A percentile compares a stretch with the other conserved stretches of the same genome.
These are phyloP conservation scores for Immersiporthe knoxdaviesiana DNA, from an alignment of 2,329 filamentous ascomycete species.

Conservation along the genomic window DNA sequence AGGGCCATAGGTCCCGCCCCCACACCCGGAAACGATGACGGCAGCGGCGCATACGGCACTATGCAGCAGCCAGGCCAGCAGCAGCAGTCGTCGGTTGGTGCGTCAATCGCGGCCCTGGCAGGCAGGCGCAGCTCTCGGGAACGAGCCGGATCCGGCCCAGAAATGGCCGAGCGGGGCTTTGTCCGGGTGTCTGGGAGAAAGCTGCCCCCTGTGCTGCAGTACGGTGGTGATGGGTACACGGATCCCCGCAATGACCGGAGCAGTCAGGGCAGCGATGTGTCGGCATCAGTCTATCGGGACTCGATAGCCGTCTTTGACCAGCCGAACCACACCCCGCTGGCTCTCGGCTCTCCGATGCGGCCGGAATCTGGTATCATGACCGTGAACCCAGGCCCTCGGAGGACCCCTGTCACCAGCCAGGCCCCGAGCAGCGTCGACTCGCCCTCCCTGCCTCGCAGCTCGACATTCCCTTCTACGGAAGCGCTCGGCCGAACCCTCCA, in stretches of 20 bases:
- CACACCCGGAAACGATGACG: constrained; percentile 27
- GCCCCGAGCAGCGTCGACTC: constrained; percentile 23
- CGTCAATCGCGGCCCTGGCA: constrained; percentile 52
- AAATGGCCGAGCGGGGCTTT: constrained; percentile 60
- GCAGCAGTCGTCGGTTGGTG: constrained; percentile 52
- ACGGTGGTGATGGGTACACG: constrained; percentile 66
- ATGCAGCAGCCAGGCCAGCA: constrained; percentile 51
- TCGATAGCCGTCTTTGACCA: constrained; percentile 37
- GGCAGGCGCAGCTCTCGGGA: constrained; percentile 44
- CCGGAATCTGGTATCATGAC: constrained; percentile 64
- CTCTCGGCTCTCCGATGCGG: constrained; percentile 61
- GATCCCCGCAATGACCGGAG: constrained; percentile 49
- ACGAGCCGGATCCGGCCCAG: constrained; percentile 39
- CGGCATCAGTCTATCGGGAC: constrained; percentile 51
- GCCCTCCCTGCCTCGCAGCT: constrained; percentile 22
- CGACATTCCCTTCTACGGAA: constrained; percentile 28
- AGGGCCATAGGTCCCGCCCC: constrained; percentile 19
- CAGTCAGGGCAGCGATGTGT: constrained; percentile 47
- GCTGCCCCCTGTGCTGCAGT: constrained; percentile 63
- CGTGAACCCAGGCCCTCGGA: constrained; percentile 66
- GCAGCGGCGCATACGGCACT: constrained; percentile 31
- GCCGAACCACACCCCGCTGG: constrained; percentile 45
- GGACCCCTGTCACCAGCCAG: constrained; percentile 57
- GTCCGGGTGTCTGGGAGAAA: constrained; percentile 68
- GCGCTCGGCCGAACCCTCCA: constrained; percentile 29